Base-by-base conservation (phyloP, 768 basidiomycete species). In the Lactarius indigo region DNA sequence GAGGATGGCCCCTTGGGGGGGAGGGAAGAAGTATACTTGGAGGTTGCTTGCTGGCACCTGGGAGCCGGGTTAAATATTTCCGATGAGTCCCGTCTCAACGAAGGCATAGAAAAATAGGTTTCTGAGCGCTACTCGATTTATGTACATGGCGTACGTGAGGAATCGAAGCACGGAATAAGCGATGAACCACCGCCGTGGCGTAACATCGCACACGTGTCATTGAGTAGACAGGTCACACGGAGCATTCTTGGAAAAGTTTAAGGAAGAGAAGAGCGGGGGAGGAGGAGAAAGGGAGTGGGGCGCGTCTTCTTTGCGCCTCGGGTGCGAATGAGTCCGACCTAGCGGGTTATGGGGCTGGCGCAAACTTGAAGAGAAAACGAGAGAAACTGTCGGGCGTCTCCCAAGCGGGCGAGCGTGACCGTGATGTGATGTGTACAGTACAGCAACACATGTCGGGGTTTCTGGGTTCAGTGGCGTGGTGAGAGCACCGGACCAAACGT, bases 141-240 rank as follows among this genome's bases (percentile, higher is more conserved):
- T 61, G 60, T 61, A 61, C 59, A 42, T 23, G 65, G 35, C 56
- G 23, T 59, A 61, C 60, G 65, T 66, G 44, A 5, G 28, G 44
- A 66, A 66, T 66, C 44, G 65, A 66, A 66, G 65, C 64, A 44
- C 12, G 12, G 44, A 58, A 39, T 57, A 62, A 42, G 42, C 56
- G 65, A 63, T 33, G 28, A 37, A 57, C 50, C 47, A 58, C 65
- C 61, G 47, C 61, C 44, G 55, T 47, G 52, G 58, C 57, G 41
- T 39, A 31, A 58, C 57, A 35, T 31, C 23, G 33, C 17, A 64
- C 64, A 64, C 64, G 64, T 64, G 64, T 59, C 58, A 55, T 23
- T 23, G 37, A 8, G 30, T 58, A 20, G 50, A 52, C 50, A 52
- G 50, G 26, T 52, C 50, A 52, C 50, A 52, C 26, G 50, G 50